A percentile compares a stretch with the other conserved stretches of the same genome.
Evolutionary conservation across 2,329 filamentous ascomycete genomes (phyloP).

Genomic region (Colletotrichum endophyticum): DNA sequence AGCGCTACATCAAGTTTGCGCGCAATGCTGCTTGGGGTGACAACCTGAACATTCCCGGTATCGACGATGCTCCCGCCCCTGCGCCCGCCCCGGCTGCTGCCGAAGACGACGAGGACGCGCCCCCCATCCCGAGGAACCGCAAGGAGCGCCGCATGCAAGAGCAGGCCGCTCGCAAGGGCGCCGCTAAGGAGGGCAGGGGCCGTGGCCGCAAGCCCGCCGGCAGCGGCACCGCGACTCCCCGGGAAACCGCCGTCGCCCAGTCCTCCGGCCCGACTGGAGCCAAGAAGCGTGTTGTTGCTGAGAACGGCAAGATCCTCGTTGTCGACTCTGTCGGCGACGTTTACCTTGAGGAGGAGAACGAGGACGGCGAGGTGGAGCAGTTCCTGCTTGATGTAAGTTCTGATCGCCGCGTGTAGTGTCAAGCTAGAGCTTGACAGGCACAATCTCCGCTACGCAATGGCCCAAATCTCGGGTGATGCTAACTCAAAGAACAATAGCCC

Average conservation of each 20-base stretch:
- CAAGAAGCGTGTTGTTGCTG: conserved; percentile 86
- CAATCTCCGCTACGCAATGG: background rate
- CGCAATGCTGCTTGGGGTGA: conserved; percentile 90
- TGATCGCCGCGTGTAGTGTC: background rate
- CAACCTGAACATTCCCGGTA: conserved; percentile 72
- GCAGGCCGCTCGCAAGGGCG: conserved; percentile 76
- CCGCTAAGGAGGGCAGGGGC: conserved; percentile 42
- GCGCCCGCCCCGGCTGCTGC: conserved; percentile 48
- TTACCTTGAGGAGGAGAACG: conserved; percentile 90
- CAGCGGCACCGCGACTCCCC: conserved; percentile 33
- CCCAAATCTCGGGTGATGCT: conserved; percentile 12
- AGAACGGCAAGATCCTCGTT: conserved; percentile 94
- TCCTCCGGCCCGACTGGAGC: conserved; percentile 70
- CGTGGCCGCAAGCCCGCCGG: conserved; percentile 35
- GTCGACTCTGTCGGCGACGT: conserved; percentile 93
- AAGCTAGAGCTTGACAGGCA: background rate
- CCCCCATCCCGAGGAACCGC: conserved; percentile 72
- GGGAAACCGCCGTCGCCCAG: conserved; percentile 54
- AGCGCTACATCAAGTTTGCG: conserved; percentile 90
- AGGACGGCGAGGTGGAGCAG: conserved; percentile 82
- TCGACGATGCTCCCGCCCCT: conserved; percentile 53
- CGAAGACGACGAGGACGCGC: conserved; percentile 51
- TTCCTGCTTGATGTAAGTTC: conserved; percentile 86
- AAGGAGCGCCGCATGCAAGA: conserved; percentile 89
- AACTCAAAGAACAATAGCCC: conserved; percentile 52